Conservation (phyloP, 768 basidiomycete genomes). For the Suillus alpinus region DNA sequence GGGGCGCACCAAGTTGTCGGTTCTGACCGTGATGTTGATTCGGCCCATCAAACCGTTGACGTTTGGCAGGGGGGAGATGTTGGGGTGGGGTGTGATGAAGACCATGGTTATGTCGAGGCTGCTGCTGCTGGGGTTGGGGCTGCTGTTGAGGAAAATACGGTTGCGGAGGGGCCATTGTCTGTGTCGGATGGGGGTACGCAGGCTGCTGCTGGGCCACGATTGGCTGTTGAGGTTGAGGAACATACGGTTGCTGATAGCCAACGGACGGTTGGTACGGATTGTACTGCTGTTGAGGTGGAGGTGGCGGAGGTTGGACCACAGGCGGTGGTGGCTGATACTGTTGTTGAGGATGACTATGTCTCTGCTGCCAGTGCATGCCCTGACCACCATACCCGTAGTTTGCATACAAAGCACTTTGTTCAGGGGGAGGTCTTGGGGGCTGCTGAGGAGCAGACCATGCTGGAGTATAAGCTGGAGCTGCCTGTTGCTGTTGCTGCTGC, state of each 20-base stretch:
- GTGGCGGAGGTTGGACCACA: conserved; percentile 48
- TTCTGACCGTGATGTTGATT: conserved; percentile 38
- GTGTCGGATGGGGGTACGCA: conserved; percentile 43
- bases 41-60: conserved; percentile 85
- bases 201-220: conserved; percentile 39
- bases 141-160: conserved; percentile 40
- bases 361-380: conserved; percentile 57
- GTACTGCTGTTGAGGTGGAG: conserved; percentile 61
- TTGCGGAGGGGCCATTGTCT: conserved; percentile 38
- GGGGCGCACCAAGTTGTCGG: conserved; percentile 39
- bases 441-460: conserved; percentile 66
- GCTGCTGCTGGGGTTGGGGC: conserved; percentile 36
- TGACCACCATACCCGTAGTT: conserved; percentile 89
- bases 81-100: conserved; percentile 67
- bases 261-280: conserved; percentile 74
- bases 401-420: conserved; percentile 83
- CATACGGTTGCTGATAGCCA: conserved; percentile 64
- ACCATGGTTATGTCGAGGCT: conserved; percentile 46
- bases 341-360: conserved; percentile 61
- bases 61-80: conserved; percentile 88
- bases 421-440: conserved; percentile 64
- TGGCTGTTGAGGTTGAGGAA: conserved; percentile 58
- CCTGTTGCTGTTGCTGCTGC: conserved; percentile 50
- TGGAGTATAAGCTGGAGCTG: conserved; percentile 52
- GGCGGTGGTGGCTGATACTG: conserved; percentile 49